A percentile compares a stretch with the other conserved stretches of the same genome.
phyloP scores from a whole-genome alignment of 345 rosid species.

The Carallia pectinifolia region DNA sequence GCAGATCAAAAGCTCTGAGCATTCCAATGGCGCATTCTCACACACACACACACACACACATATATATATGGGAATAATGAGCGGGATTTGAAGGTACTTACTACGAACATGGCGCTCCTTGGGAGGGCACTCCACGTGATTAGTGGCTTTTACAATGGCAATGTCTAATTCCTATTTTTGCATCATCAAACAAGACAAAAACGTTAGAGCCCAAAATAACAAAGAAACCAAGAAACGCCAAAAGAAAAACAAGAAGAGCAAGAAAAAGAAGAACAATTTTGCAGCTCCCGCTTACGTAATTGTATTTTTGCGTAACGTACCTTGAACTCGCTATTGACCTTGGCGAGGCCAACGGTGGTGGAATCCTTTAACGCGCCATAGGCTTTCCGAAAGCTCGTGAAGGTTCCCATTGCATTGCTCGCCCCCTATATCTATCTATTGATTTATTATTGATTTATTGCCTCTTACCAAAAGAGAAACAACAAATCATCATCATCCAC shows the following conservation, averaged over 20 bases:
- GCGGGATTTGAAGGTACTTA: slow-evolving; percentile 26
- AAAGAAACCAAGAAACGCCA: background rate
- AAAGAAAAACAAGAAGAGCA: background rate
- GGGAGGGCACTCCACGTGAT: slow-evolving; percentile 90
- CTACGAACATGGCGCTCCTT: slow-evolving; percentile 97
- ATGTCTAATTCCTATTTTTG: slow-evolving; percentile 72
- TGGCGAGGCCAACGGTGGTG: slow-evolving; percentile 96
- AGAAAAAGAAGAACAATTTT: background rate
- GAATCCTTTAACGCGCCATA: slow-evolving; percentile 97
- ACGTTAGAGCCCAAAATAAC: background rate
- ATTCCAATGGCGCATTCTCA: background rate
- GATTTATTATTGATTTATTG: background rate
- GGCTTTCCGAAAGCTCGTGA: slow-evolving; percentile 81
- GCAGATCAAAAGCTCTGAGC: background rate
- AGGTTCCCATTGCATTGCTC: slow-evolving; percentile 53
- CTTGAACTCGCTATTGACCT: slow-evolving; percentile 98
- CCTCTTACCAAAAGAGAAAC: background rate
- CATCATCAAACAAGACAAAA: background rate
- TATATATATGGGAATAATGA: background rate
- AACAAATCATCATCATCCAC: background rate
- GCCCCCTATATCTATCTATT: no score
- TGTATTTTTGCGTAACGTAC: slow-evolving; percentile 22
- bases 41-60: no score
- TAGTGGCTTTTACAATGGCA: slow-evolving; percentile 95
- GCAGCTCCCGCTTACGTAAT: no score